Evolutionary conservation across 257 asterid genomes (phyloP).

Genomic region (Gardenia jasminoides): DNA sequence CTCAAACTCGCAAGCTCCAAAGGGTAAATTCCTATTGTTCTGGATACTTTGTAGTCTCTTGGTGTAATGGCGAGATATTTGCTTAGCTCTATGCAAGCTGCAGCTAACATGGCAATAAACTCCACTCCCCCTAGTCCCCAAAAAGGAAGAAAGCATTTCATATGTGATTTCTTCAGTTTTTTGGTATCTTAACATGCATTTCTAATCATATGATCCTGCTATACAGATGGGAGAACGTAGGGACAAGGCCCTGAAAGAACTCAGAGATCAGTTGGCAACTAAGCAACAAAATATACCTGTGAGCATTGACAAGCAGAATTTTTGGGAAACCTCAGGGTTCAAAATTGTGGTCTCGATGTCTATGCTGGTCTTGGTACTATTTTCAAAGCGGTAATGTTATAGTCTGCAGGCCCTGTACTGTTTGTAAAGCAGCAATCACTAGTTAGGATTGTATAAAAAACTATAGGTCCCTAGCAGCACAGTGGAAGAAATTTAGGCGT

Average conservation of each 20-base stretch:
- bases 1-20: conserved; percentile 83
- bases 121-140: background rate
- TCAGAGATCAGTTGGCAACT: conserved; percentile 50
- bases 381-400: conserved; percentile 59
- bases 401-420: background rate
- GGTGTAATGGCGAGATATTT: background rate
- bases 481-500: conserved; percentile 16
- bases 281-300: conserved; percentile 37
- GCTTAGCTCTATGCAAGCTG: no score
- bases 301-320: conserved; percentile 45
- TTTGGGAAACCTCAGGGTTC: conserved; percentile 85
- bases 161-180: background rate
- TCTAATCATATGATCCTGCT: background rate
- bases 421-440: background rate
- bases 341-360: conserved; percentile 84
- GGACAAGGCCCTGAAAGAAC: conserved; percentile 76
- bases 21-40: conserved; percentile 43
- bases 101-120: background rate
- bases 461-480: conserved; percentile 24
- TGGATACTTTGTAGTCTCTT: background rate
- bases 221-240: conserved; percentile 85
- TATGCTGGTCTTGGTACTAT: conserved; percentile 66
- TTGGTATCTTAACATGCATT: background rate
- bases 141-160: background rate
- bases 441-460: conserved; percentile 33